Base-by-base conservation (phyloP, 176 grass and related monocot genomes). In the Aegilops speltoides region DNA sequence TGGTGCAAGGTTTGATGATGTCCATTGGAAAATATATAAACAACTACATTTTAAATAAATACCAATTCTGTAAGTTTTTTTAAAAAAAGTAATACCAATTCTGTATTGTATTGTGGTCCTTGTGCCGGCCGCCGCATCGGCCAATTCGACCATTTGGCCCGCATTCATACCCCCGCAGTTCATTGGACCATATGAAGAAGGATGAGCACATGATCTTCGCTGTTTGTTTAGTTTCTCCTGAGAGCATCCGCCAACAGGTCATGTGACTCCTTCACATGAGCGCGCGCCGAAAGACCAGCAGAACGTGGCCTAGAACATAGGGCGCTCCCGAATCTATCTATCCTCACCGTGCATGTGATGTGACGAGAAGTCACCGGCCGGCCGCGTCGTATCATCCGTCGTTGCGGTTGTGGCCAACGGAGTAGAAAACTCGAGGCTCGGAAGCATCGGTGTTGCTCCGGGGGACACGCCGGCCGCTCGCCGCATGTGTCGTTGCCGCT, bases 181-280 rank as follows among this genome's bases (percentile, higher is more conserved):
- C 50, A 19, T 54, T 19, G 0, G 50, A 19, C 50, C 50, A 54
- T 19, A 17, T 16, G 66, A 34, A 73, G 38, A 45, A 76, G 46
- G 40, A 19, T 4, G 22, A 46, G 13, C 71, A 45, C 10, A 26
- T 26, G 2, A 74, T 26, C 36, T 43, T 43, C 48, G 5, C 23
- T 73, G 23, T 73, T 46, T 46, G 38, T 73, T 52, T 52, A 16
- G 15, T 5, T 45, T 24, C 22, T 24, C 22, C 22, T 1, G 4
- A 70, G 19, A 38, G 68, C 68, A 38, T 70, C 0, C 2, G 9
- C 23, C 72, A 48, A 41, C 72, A 75, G 72, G 41, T 50, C 72
- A 75, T 75, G 72, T 50, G 40, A 45, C 62, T 28, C 76, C 3
- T 84, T 85, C 86, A 88, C 89, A 88, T 87, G 85, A 91, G 70